Evolutionary conservation across 306 rosid genomes (phyloP), one percentile per base, ranked within the genome.

Genomic region (Dryas octopetala): DNA sequence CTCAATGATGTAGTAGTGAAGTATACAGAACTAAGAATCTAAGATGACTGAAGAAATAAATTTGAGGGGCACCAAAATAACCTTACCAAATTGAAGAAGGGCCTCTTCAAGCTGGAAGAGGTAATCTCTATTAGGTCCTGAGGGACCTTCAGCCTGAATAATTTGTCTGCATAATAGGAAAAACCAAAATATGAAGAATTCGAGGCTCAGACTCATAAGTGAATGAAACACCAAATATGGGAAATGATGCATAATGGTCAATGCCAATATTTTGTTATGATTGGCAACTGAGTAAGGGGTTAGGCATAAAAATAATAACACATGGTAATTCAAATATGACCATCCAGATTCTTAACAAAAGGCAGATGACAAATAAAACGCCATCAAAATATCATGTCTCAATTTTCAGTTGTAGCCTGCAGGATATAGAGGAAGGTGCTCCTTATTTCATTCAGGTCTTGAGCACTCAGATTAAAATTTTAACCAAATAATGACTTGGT

Each of bases 111-210:
- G 97, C 43, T 82, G 88, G 79, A 95, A 95, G 75, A 90, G 86
- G 74, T 91, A 91, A 82, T 95, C 98, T 82, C 90, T 86, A 70
- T 95, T 91, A 12, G 96, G 96, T 77, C 98, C 98, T 51, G 97
- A 80, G 7, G 98, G 98, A 8, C 97, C 97, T 86, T 88, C 83
- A 1, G 97, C 96, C 3, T 47, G 11, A 84, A 89, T 55, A 62
- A 95, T 83, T 81, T 95, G 97, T 70, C 96, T 95, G 88, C 70
- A 75, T 45, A 75, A 54, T 6, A 15, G 16, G 19, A 65, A 70
- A 6, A 46, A 46, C 71, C 6, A 10, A 12, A 15, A 49, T 55
- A 62, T 40, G 47, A 68, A 53, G 16, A 8, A 40, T 32, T 32
- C 38, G 2, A 23, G 23, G 23, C 23, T 23, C 23, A 23, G 23